These are phyloP conservation scores for Coemansia sp. DNA, from an alignment of 192 early-diverging fungal species.

Conservation along the genomic window DNA sequence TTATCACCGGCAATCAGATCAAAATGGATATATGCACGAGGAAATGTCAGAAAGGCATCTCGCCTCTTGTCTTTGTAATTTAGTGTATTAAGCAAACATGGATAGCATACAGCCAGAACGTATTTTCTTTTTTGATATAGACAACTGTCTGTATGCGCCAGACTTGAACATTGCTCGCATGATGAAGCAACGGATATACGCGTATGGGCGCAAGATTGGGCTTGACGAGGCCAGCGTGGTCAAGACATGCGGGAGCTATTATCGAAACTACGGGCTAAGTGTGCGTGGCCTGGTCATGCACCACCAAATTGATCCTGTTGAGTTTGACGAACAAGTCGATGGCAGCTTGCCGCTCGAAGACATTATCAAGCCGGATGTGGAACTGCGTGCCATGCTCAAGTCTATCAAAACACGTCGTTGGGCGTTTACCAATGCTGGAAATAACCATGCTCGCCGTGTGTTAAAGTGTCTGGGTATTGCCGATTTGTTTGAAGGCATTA, in stretches of 20 bases:
- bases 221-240: conserved; percentile 56
- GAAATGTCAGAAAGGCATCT: not conserved
- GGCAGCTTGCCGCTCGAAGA: conserved; percentile 65
- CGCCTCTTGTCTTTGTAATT: not conserved
- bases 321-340: conserved; percentile 70
- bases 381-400: conserved; percentile 63
- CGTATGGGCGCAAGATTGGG: conserved; percentile 59
- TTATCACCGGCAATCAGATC: not conserved
- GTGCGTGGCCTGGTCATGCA: conserved; percentile 69
- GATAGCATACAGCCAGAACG: conserved; percentile 6
- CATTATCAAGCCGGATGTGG: conserved; percentile 59
- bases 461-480: conserved; percentile 61
- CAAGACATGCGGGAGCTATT: conserved; percentile 59
- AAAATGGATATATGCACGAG: not conserved
- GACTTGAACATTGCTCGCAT: conserved; percentile 53
- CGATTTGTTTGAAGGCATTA: conserved; percentile 75
- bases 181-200: conserved; percentile 65
- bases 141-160: conserved; percentile 73
- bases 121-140: conserved; percentile 79
- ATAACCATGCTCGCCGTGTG: conserved; percentile 68
- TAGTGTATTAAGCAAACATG: conserved; percentile 9
- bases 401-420: conserved; percentile 60
- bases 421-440: conserved; percentile 80
- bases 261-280: conserved; percentile 69
- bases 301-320: conserved; percentile 65